Evolutionary conservation across 495 filamentous ascomycete genomes (phyloP).

Genomic region (Hypoxylon rickii): DNA sequence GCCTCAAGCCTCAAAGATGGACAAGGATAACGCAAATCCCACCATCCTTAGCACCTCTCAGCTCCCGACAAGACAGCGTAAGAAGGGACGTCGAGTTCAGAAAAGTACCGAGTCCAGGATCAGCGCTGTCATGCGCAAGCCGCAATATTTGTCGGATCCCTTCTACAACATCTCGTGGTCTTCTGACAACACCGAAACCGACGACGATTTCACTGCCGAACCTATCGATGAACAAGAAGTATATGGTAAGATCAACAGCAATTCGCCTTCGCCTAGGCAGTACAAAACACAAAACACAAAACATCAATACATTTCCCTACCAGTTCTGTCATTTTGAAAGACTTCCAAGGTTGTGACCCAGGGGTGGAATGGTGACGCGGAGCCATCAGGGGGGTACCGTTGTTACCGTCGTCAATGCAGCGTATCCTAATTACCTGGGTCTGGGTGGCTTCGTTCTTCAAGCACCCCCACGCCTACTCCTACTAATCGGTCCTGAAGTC

Average conservation of each 20-base stretch:
- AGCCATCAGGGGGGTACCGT: conserved; percentile 4
- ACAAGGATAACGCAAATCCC: conserved; percentile 84
- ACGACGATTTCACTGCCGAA: conserved; percentile 68
- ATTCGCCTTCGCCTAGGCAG: neutral
- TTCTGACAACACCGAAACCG: conserved; percentile 42
- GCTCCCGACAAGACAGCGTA: conserved; percentile 76
- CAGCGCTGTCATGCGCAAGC: conserved; percentile 39
- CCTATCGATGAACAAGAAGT: conserved; percentile 96
- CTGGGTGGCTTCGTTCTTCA: conserved; percentile 10
- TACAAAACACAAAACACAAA: too few species aligned
- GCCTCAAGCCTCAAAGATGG: too few species aligned
- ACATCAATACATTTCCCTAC: too few species aligned
- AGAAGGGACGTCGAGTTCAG: conserved; percentile 40
- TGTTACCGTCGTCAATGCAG: conserved; percentile 2
- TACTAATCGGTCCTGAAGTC: too few species aligned
- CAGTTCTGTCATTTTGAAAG: too few species aligned
- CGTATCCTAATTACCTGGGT: conserved; percentile 12
- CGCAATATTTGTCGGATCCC: conserved; percentile 36
- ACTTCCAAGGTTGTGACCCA: neutral
- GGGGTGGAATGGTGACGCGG: conserved; percentile 3
- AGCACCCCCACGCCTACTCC: conserved; percentile 17
- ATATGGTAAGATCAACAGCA: conserved; percentile 67
- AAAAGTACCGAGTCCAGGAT: conserved; percentile 42
- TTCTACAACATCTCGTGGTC: conserved; percentile 31
- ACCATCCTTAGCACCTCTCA: conserved; percentile 89